These are phyloP conservation scores for Anthracocystis setariae DNA, from an alignment of 1,284 basidiomycete species.

Conservation along the genomic window DNA sequence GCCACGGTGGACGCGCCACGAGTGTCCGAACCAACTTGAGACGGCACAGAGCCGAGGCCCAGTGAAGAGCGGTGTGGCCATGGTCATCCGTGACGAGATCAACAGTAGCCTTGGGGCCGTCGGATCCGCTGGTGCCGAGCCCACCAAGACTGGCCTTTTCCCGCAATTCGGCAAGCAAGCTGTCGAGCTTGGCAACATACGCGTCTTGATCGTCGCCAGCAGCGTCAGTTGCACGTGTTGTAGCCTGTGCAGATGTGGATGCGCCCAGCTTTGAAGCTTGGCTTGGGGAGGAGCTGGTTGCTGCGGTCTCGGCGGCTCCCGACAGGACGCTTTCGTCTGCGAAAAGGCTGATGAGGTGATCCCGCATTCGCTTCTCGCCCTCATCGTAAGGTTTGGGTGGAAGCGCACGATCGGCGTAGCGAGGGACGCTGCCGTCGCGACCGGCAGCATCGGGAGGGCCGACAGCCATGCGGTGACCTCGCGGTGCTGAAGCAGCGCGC, in stretches of 20 bases:
- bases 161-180: constrained; percentile 44
- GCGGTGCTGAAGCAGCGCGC: constrained; percentile 55
- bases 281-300: constrained; percentile 5
- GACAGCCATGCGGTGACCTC: constrained; percentile 40
- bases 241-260: constrained; percentile 6
- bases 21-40: constrained; percentile 60
- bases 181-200: constrained; percentile 37
- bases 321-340: constrained; percentile 51
- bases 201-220: constrained; percentile 22
- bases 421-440: constrained; percentile 43
- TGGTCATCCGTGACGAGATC: constrained; percentile 80
- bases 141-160: constrained; percentile 51
- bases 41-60: constrained; percentile 87
- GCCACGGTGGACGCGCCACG: constrained; percentile 72
- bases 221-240: not conserved
- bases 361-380: constrained; percentile 61
- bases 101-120: constrained; percentile 75
- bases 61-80: constrained; percentile 92
- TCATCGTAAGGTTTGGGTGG: constrained; percentile 61
- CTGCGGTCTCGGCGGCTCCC: constrained; percentile 8
- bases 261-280: constrained; percentile 3
- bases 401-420: constrained; percentile 63
- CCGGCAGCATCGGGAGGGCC: constrained; percentile 48
- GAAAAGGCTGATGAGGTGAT: constrained; percentile 61
- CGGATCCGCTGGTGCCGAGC: constrained; percentile 75